phyloP scores from a whole-genome alignment of 371 early-diverging fungal genomes.

The Batkoa obscura region DNA sequence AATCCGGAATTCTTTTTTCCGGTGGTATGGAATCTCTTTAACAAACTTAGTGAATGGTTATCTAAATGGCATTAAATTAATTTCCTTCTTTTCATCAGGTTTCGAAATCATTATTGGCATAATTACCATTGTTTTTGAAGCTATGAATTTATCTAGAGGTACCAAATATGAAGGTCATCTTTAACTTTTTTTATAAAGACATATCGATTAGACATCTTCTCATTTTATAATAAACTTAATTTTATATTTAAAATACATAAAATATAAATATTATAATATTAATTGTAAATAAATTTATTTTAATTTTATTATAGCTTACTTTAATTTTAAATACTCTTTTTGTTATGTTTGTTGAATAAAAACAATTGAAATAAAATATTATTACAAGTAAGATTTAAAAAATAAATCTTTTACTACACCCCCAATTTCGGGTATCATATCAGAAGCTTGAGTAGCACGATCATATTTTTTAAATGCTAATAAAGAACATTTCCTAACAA shows the following conservation, averaged over 20 bases:
- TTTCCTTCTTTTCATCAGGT: slow-evolving; percentile 12
- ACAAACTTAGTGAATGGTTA: background rate
- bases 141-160: slow-evolving; percentile 9
- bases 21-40: background rate
- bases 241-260: too few species aligned
- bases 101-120: slow-evolving; percentile 63
- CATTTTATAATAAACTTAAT: too few species aligned
- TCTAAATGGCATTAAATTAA: background rate
- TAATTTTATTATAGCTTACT: too few species aligned
- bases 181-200: too few species aligned
- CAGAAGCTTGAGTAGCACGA: slow-evolving; percentile 48
- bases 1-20: slow-evolving; percentile 6
- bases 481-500: slow-evolving; percentile 54
- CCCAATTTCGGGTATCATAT: slow-evolving; percentile 55
- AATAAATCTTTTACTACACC: too few species aligned
- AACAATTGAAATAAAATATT: too few species aligned
- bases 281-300: too few species aligned
- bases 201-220: too few species aligned
- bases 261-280: too few species aligned
- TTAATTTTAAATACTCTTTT: too few species aligned
- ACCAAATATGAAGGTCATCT: slow-evolving; percentile 3
- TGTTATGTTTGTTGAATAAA: too few species aligned
- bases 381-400: too few species aligned
- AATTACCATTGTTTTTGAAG: slow-evolving; percentile 55
- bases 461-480: slow-evolving; percentile 45